Conservation (phyloP, 2,329 filamentous ascomycete species). For the Herpotrichia juniperi region DNA sequence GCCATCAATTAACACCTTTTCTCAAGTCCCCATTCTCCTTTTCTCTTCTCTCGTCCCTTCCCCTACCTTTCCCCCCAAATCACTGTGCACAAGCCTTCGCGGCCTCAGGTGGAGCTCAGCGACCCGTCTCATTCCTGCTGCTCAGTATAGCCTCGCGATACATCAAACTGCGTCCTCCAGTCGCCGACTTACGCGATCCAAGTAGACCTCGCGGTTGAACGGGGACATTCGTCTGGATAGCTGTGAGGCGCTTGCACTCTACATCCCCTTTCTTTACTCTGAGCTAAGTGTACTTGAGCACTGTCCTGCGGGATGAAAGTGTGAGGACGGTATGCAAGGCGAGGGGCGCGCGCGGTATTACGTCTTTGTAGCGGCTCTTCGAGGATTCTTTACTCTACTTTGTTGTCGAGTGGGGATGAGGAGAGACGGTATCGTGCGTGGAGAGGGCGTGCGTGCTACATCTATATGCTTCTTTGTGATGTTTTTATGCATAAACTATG, state of each 20-base stretch:
- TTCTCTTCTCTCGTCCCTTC: not conserved
- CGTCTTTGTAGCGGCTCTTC: not conserved
- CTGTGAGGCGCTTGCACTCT: conserved; percentile 2
- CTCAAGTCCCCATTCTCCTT: not conserved
- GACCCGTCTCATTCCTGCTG: conserved; percentile 59
- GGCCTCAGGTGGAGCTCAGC: conserved; percentile 59
- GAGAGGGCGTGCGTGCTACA: not conserved
- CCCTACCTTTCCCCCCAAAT: conserved; percentile 3
- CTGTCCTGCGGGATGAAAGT: not conserved
- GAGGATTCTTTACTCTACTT: not conserved
- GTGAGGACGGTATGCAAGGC: conserved; percentile 1
- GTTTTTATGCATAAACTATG: not conserved
- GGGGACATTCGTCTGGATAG: conserved; percentile 4
- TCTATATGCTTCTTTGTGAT: not conserved
- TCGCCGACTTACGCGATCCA: conserved; percentile 27
- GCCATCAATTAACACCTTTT: not conserved
- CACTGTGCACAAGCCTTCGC: conserved; percentile 38
- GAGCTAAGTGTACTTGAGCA: not conserved
- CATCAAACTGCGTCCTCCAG: conserved; percentile 43
- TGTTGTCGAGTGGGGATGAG: not conserved
- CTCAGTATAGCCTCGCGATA: conserved; percentile 62
- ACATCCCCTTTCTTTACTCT: not conserved
- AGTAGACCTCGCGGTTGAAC: not conserved
- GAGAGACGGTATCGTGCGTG: not conserved
- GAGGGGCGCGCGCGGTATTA: not conserved